Evolutionary conservation across 1,139 yeast genomes (phyloP), one percentile per base, ranked within the genome.

Genomic region (Trichomonascaceae sp.): DNA sequence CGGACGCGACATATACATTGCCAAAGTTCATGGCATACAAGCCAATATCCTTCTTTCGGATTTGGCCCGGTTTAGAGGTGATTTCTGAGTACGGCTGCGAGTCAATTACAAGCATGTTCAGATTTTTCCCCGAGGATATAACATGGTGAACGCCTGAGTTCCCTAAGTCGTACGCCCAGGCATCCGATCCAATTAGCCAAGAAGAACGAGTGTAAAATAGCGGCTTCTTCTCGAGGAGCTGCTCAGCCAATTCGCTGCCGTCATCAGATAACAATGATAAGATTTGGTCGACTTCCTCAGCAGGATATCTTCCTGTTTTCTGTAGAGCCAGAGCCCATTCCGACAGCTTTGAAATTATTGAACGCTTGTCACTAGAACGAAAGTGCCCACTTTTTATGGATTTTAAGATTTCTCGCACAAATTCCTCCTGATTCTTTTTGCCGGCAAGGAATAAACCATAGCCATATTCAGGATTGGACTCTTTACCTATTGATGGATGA

Each of bases 1-100:
- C 93, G 18, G 96, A 89, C 6, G 98, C 96, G 60, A 91, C 97
- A 66, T 90, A 91, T 52, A 87, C 85, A 57, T 84, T 82, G 58
- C 96, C 95, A 65, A 86, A 89, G 72, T 89, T 89, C 96, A 91
- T 88, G 52, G 97, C 97, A 68, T 89, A 93, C 54, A 91, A 76
- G 57, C 98, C 99, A 61, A 91, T 84, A 69, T 93, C 96, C 74
- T 91, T 91, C 77, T 93, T 91, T 66, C 96, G 83, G 65, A 74
- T 71, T 19, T 60, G 41, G 18, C 67, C 55, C 38, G 58, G 54
- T 38, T 59, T 57, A 8, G 62, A 58, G n/a, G 59, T 58, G 49
- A 68, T 66, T 51, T 75, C 75, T 20, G 78, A 70, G 62, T 81
- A 83, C n/a, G 96, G 95, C 66, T 89, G 93, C n/a, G 95, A 86